Base-by-base conservation (phyloP, 2,329 filamentous ascomycete genomes). In the Hypoxylon sp. region DNA sequence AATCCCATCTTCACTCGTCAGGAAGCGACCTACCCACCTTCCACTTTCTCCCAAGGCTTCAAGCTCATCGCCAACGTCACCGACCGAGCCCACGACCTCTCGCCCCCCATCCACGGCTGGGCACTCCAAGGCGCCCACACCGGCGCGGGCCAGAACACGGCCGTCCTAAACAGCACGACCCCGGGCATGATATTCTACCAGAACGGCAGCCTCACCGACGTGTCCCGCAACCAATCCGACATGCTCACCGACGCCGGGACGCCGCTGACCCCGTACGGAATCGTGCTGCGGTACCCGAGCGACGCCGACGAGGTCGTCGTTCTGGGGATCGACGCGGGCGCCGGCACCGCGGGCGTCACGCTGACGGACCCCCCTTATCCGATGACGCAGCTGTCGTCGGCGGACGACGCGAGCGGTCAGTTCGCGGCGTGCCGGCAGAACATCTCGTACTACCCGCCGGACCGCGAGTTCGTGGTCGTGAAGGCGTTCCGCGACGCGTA, bases 51-150 rank as follows among this genome's bases (percentile, higher is more conserved):
- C 7, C 71, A 62, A 5, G 71, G 76, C 55, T 83, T 83, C 74
- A 75, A 73, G 37, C 76, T 84, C 26, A 73, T 81, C 19, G 78
- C 80, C 70, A 81, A 83, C 62, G 79, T 84, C 39, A 80, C 79
- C 7, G 75, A 81, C 68, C 74, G 72, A 1, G 64, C 74, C 13
- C 68, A 68, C 34, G 79, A 83, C 65, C 77, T 84, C 51, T 69
- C 69, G 5, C 75, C 78, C 0, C 73, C 80, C 0, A 76, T 84
- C 64, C 74, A 84, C 34, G 72, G 77, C 69, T 76, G 71, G 62
- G 74, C 74, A 48, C 56, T 85, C 24, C 72, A 74, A 46, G 78
- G 76, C 48, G 79, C 81, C 41, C 82, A 84, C 70, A 74, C 74
- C 6, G 81, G 81, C 34, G 79, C 82, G 0, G 81, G 78, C 1